A percentile compares a stretch with the other conserved stretches of the same genome.
phyloP scores from a whole-genome alignment of 164 flowering plant species.

The Chimonanthus praecox region DNA sequence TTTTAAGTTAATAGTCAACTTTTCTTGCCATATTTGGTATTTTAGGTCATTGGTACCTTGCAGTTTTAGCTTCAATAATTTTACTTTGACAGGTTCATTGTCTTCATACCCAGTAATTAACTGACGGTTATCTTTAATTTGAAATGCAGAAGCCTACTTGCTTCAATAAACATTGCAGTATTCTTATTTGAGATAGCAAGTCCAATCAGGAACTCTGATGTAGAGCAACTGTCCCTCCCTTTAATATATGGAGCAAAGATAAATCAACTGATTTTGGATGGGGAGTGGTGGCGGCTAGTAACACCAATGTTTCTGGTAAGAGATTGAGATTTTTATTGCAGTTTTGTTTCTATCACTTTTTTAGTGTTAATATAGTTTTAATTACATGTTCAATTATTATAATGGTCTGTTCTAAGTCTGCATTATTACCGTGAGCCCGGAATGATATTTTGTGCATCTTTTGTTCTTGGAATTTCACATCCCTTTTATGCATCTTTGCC shows the following conservation, averaged over 20 bases:
- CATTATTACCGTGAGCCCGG: neutral
- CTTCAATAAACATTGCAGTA: conserved; percentile 59
- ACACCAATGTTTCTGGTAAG: conserved; percentile 96
- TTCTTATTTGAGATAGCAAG: conserved; percentile 66
- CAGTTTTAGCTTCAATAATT: too few species aligned
- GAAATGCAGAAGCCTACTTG: conserved; percentile 49
- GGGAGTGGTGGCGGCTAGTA: conserved; percentile 89
- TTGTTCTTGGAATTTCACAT: neutral
- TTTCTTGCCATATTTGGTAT: too few species aligned
- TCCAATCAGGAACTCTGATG: conserved; percentile 44
- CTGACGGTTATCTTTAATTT: conserved; percentile 4
- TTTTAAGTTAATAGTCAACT: too few species aligned
- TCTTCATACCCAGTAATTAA: too few species aligned
- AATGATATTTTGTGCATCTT: neutral
- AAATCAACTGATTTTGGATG: conserved; percentile 57
- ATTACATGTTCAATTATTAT: neutral
- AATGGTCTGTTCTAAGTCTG: neutral
- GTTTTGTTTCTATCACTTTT: conserved; percentile 26
- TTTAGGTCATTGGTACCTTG: too few species aligned
- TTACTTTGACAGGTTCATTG: too few species aligned
- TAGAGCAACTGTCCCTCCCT: conserved; percentile 53
- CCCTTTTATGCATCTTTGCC: neutral
- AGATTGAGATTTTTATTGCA: conserved; percentile 49
- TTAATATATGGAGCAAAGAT: conserved; percentile 68
- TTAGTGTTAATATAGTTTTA: conserved; percentile 5